Conservation (phyloP, 2,329 filamentous ascomycete species). For the Ophiosphaerella korrae region DNA sequence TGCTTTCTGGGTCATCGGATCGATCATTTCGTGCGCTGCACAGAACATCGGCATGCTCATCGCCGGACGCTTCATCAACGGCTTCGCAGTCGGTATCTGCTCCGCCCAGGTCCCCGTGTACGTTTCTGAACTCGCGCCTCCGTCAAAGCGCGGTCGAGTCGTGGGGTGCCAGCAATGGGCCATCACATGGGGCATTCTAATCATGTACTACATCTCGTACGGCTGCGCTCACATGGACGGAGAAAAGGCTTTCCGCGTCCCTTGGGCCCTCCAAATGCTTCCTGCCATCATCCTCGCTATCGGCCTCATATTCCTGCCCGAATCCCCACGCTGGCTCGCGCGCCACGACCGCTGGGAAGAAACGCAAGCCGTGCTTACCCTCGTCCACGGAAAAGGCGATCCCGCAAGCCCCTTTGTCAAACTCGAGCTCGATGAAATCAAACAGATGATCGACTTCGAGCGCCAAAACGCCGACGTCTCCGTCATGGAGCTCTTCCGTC, state of each 20-base stretch:
- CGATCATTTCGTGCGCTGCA: slow-evolving; percentile 65
- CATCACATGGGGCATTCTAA: slow-evolving; percentile 66
- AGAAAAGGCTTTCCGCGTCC: slow-evolving; percentile 42
- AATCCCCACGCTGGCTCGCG: slow-evolving; percentile 54
- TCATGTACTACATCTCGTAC: slow-evolving; percentile 47
- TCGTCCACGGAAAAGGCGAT: slow-evolving; percentile 63
- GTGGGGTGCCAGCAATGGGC: slow-evolving; percentile 76
- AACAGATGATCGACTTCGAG: slow-evolving; percentile 75
- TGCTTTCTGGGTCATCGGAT: slow-evolving; percentile 62
- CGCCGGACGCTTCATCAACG: slow-evolving; percentile 72
- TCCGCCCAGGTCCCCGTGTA: slow-evolving; percentile 73
- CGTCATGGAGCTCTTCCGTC: slow-evolving; percentile 73
- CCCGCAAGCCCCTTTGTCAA: slow-evolving; percentile 67
- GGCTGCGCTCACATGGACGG: slow-evolving; percentile 43
- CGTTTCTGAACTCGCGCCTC: slow-evolving; percentile 68
- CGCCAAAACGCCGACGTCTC: slow-evolving; percentile 69
- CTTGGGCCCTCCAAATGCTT: slow-evolving; percentile 47
- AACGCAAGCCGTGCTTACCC: slow-evolving; percentile 47
- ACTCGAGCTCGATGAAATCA: slow-evolving; percentile 73
- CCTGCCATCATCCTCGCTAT: slow-evolving; percentile 49
- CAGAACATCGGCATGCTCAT: slow-evolving; percentile 74
- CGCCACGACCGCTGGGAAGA: slow-evolving; percentile 54
- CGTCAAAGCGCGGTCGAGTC: slow-evolving; percentile 64
- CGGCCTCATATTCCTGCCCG: slow-evolving; percentile 57
- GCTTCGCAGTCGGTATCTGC: slow-evolving; percentile 74